These are phyloP conservation scores for Candida tetrigidarum DNA, from an alignment of 1,139 yeast species.

Conservation along the genomic window DNA sequence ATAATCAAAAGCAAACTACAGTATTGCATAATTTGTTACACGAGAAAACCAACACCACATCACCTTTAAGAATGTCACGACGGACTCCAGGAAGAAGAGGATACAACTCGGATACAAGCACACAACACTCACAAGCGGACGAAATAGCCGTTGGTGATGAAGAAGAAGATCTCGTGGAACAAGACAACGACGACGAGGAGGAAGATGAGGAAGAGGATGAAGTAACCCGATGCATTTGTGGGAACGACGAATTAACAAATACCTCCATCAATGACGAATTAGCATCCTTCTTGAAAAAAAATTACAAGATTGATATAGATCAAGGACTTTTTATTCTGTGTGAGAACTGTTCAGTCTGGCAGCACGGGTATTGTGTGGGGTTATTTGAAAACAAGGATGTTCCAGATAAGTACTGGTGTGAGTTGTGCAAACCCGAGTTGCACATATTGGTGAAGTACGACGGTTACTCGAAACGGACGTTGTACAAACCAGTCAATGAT, in stretches of 20 bases:
- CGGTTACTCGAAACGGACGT: slow-evolving; percentile 28
- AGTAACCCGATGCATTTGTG: slow-evolving; percentile 90
- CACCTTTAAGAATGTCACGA: too few species aligned
- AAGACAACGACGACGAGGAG: too few species aligned
- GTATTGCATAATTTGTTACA: too few species aligned
- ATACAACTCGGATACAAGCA: slow-evolving; percentile 7
- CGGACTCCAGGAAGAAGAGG: slow-evolving; percentile 31
- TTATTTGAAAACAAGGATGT: slow-evolving; percentile 70
- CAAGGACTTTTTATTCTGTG: slow-evolving; percentile 87
- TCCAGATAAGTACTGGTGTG: slow-evolving; percentile 95
- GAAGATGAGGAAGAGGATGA: slow-evolving; percentile 63
- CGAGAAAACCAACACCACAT: neutral
- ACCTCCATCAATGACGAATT: slow-evolving; percentile 38
- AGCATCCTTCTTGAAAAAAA: slow-evolving; percentile 49
- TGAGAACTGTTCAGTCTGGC: slow-evolving; percentile 95
- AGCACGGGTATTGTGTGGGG: slow-evolving; percentile 96
- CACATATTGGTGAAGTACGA: slow-evolving; percentile 56
- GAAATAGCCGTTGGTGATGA: slow-evolving; percentile 10
- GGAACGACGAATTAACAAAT: slow-evolving; percentile 64
- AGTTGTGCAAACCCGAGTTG: slow-evolving; percentile 80
- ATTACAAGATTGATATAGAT: slow-evolving; percentile 67
- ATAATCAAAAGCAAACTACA: too few species aligned
- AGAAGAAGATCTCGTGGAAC: slow-evolving; percentile 25
- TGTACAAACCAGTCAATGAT: slow-evolving; percentile 53
- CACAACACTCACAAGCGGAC: slow-evolving; percentile 7